A percentile compares a stretch with the other conserved stretches of the same genome.
These are phyloP conservation scores for Albophoma yamanashiensis DNA, from an alignment of 2,329 filamentous ascomycete species.

Conservation along the genomic window DNA sequence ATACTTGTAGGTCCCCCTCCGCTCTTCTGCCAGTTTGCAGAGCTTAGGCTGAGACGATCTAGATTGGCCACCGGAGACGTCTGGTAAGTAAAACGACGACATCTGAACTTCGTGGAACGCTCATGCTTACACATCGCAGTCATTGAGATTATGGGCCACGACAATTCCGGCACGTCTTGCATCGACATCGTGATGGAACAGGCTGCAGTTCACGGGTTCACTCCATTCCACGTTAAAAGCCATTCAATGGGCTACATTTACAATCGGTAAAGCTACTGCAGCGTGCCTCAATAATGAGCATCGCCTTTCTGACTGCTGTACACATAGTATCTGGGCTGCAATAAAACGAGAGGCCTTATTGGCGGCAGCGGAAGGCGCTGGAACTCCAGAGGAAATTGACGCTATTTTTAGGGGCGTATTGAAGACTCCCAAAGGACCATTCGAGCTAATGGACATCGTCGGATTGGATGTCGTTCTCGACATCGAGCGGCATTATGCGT, in stretches of 20 bases:
- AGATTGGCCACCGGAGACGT: slow-evolving; percentile 22
- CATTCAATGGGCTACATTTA: slow-evolving; percentile 21
- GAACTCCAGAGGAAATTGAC: slow-evolving; percentile 19
- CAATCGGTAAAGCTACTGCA: slow-evolving; percentile 10
- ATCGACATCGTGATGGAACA: slow-evolving; percentile 13
- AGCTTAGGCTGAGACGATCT: not conserved
- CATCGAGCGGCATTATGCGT: slow-evolving; percentile 20
- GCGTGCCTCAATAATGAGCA: not conserved
- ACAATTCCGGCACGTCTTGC: slow-evolving; percentile 9
- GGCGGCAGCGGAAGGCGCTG: slow-evolving; percentile 17
- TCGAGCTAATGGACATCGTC: slow-evolving; percentile 20
- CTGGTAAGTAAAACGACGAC: slow-evolving; percentile 6
- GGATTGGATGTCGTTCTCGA: slow-evolving; percentile 19
- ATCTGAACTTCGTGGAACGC: too few species aligned
- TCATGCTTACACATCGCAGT: slow-evolving; percentile 1
- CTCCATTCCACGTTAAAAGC: slow-evolving; percentile 17
- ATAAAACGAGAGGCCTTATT: slow-evolving; percentile 20
- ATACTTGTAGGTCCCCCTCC: slow-evolving; percentile 24
- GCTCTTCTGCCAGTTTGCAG: not conserved
- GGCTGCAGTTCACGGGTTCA: slow-evolving; percentile 16
- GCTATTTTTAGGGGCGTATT: slow-evolving; percentile 17
- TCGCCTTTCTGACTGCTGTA: not conserved
- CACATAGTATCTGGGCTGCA: slow-evolving; percentile 18
- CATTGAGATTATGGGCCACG: slow-evolving; percentile 22
- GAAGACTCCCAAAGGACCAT: slow-evolving; percentile 18